Conservation (phyloP, 345 rosid genomes). For the Psidium friedrichsthalianum region DNA sequence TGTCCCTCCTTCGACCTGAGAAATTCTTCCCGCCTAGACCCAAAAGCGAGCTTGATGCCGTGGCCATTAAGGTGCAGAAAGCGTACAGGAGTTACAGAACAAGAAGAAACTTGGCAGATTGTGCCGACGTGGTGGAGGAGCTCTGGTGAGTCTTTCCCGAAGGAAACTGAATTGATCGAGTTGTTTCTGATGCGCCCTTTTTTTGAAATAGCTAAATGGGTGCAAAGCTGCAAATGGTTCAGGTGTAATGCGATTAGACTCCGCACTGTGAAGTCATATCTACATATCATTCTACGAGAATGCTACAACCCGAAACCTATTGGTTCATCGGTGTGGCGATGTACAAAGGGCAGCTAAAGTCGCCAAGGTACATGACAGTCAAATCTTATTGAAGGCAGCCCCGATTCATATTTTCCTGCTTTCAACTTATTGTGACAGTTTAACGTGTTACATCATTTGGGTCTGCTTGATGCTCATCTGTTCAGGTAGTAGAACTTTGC, state of each 20-base stretch:
- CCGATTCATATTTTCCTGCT: background rate
- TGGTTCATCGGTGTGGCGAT: slow-evolving; percentile 80
- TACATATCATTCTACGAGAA: slow-evolving; percentile 44
- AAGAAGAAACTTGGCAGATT: slow-evolving; percentile 83
- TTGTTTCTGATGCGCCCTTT: background rate
- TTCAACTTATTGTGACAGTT: background rate
- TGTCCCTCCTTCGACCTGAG: slow-evolving; percentile 38
- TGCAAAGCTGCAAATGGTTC: background rate
- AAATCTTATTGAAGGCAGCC: too few relatives aligned
- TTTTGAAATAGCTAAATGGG: background rate
- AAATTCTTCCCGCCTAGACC: slow-evolving; percentile 55
- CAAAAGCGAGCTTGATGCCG: slow-evolving; percentile 56
- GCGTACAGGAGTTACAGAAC: slow-evolving; percentile 86
- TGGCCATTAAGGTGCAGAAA: slow-evolving; percentile 71
- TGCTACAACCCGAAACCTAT: slow-evolving; percentile 65
- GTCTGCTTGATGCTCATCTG: background rate
- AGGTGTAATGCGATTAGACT: slow-evolving; percentile 91
- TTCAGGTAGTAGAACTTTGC: slow-evolving; percentile 70
- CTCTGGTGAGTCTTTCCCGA: slow-evolving; percentile 30
- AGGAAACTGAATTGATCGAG: background rate
- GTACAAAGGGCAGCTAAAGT: slow-evolving; percentile 77
- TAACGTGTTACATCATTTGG: too few relatives aligned
- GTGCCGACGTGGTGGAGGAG: slow-evolving; percentile 78
- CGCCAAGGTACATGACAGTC: slow-evolving; percentile 41
- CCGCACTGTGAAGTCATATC: slow-evolving; percentile 52